phyloP scores from a whole-genome alignment of 768 basidiomycete species.

The Filobasidium floriforme region DNA sequence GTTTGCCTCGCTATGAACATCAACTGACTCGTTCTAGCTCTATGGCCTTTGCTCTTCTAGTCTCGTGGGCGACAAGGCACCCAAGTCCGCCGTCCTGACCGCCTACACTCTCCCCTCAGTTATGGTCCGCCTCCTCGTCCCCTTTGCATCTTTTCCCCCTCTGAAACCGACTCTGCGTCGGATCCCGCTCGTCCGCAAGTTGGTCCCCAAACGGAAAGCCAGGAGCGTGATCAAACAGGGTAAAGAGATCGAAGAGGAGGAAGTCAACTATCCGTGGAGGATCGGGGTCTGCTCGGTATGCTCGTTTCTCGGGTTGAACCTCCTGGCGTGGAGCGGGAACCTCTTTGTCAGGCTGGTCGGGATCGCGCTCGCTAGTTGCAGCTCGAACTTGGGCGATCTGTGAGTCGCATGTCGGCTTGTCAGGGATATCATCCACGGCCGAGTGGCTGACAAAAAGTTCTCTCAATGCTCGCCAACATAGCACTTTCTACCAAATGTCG shows the following conservation, averaged over 20 bases:
- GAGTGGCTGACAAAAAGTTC: background rate
- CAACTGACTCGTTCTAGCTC: background rate
- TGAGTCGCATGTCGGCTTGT: background rate
- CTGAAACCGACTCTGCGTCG: slow-evolving; percentile 13
- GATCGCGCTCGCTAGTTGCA: slow-evolving; percentile 19
- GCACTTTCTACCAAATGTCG: slow-evolving; percentile 20
- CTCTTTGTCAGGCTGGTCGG: slow-evolving; percentile 14
- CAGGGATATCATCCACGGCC: no score
- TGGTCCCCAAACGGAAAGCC: slow-evolving; percentile 8
- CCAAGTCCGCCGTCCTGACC: slow-evolving; percentile 19
- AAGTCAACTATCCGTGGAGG: slow-evolving; percentile 20
- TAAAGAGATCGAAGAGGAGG: slow-evolving; percentile 16
- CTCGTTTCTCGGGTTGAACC: slow-evolving; percentile 18
- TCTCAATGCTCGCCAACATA: background rate
- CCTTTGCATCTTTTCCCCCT: slow-evolving; percentile 14
- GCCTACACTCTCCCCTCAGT: slow-evolving; percentile 19
- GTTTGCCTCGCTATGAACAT: background rate
- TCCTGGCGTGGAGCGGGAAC: slow-evolving; percentile 16
- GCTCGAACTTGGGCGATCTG: slow-evolving; percentile 21
- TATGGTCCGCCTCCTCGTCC: slow-evolving; percentile 18
- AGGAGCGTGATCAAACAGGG: background rate
- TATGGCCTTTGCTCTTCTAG: background rate
- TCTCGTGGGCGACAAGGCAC: slow-evolving; percentile 20
- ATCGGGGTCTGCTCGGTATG: slow-evolving; percentile 17
- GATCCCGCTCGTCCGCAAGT: slow-evolving; percentile 11